A percentile compares a stretch with the other conserved stretches of the same genome.
Conservation (phyloP, 108 stramenopile species). For the Fragilaria radians region DNA sequence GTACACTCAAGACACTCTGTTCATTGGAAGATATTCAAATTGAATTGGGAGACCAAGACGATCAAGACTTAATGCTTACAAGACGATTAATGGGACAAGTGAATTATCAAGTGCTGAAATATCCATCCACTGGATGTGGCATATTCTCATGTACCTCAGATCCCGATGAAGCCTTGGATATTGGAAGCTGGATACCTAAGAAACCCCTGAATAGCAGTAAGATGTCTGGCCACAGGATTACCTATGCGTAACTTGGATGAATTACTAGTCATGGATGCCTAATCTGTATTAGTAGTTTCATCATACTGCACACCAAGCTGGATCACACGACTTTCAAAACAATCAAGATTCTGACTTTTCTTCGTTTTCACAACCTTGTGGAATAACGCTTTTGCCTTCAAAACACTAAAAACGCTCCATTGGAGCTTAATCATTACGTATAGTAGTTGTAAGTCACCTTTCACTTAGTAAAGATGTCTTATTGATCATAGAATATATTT, state of each 20-base stretch:
- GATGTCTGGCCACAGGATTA: conserved; percentile 56
- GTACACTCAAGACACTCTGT: conserved; percentile 30
- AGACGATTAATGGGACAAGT: conserved; percentile 50
- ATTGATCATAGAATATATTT: too few relatives aligned
- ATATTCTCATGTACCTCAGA: conserved; percentile 18
- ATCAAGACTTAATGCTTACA: conserved; percentile 23
- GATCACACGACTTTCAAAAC: too few relatives aligned
- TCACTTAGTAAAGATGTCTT: too few relatives aligned
- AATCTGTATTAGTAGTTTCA: too few relatives aligned
- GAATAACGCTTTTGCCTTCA: too few relatives aligned
- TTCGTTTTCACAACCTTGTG: too few relatives aligned
- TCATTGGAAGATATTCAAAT: conserved; percentile 29
- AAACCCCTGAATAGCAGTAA: conserved; percentile 53
- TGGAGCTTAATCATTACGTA: too few relatives aligned
- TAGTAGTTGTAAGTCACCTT: too few relatives aligned
- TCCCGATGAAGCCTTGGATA: conserved; percentile 21
- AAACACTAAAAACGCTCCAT: too few relatives aligned
- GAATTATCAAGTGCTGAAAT: conserved; percentile 46
- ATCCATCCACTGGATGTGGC: conserved; percentile 30
- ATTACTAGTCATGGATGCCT: too few relatives aligned
- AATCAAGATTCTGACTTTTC: too few relatives aligned
- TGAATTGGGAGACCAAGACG: conserved; percentile 6
- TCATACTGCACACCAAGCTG: too few relatives aligned
- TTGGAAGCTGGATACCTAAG: conserved; percentile 26
- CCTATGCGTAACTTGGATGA: conserved; percentile 36